Conservation (phyloP, 257 asterid genomes). For the Lithospermum erythrorhizon region DNA sequence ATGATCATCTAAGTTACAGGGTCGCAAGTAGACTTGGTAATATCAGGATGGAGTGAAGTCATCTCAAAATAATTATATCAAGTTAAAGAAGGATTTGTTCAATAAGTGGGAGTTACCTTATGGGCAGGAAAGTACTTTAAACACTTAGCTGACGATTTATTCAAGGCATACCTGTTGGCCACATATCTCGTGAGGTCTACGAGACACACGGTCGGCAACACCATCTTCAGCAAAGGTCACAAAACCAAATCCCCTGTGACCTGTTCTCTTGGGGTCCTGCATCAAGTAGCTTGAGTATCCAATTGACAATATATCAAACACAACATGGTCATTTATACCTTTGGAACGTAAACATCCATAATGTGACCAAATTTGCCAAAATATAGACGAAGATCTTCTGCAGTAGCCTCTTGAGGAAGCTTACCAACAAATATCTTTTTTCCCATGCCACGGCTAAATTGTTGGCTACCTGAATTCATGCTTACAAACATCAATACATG, state of each 20-base stretch:
- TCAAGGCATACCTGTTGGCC: conserved; percentile 71
- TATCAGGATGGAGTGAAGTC: too few relatives aligned
- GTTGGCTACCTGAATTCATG: conserved; percentile 36
- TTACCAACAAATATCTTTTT: conserved; percentile 92
- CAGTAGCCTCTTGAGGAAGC: conserved; percentile 97
- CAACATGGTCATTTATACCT: conserved; percentile 37
- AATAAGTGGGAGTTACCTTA: not conserved
- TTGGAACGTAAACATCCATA: conserved; percentile 89
- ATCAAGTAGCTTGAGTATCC: conserved; percentile 13
- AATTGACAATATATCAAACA: not conserved
- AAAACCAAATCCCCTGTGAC: conserved; percentile 97
- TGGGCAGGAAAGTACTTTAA: not conserved
- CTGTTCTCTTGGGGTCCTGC: conserved; percentile 95
- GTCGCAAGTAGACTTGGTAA: too few relatives aligned
- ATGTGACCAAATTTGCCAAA: conserved; percentile 95
- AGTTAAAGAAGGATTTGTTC: not conserved
- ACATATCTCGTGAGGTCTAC: conserved; percentile 92
- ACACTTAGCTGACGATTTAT: not conserved
- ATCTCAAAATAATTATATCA: too few relatives aligned
- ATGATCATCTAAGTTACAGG: too few relatives aligned
- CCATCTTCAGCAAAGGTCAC: conserved; percentile 97
- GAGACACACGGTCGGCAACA: conserved; percentile 96
- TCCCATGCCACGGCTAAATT: conserved; percentile 72
- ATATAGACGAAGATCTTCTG: conserved; percentile 87
- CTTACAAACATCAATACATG: conserved; percentile 6